These are phyloP conservation scores for Petunia secreta DNA, from an alignment of 257 asterid species.

Conservation along the genomic window DNA sequence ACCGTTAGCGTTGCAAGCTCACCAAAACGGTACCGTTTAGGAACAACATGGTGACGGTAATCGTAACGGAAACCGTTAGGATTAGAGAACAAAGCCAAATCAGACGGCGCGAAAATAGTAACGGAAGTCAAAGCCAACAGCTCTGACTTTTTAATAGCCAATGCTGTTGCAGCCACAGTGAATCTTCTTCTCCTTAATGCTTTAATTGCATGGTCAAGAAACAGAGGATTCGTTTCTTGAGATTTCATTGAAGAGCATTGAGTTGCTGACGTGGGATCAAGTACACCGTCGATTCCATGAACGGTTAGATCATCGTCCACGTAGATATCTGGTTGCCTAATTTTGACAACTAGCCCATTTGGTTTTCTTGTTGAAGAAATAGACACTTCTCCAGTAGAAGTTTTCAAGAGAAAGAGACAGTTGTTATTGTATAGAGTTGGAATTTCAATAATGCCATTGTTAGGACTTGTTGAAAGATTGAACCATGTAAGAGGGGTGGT, in stretches of 20 bases:
- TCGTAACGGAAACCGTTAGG: slow-evolving; percentile 57
- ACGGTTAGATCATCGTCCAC: slow-evolving; percentile 56
- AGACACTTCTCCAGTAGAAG: slow-evolving; percentile 37
- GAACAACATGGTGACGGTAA: slow-evolving; percentile 64
- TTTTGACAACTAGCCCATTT: slow-evolving; percentile 38
- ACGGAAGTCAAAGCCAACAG: slow-evolving; percentile 49
- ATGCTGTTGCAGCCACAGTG: slow-evolving; percentile 60
- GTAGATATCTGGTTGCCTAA: slow-evolving; percentile 71
- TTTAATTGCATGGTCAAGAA: slow-evolving; percentile 61
- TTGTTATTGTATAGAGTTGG: slow-evolving; percentile 50
- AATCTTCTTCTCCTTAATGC: slow-evolving; percentile 58
- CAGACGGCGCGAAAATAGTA: slow-evolving; percentile 69
- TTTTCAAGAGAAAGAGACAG: slow-evolving; percentile 57
- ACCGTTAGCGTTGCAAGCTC: slow-evolving; percentile 33
- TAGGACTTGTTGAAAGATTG: slow-evolving; percentile 40
- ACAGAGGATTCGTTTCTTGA: slow-evolving; percentile 35
- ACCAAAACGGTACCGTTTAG: slow-evolving; percentile 46
- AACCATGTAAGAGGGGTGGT: slow-evolving; percentile 57
- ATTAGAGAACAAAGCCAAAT: slow-evolving; percentile 45
- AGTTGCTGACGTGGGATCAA: slow-evolving; percentile 54
- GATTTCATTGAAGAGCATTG: slow-evolving; percentile 44
- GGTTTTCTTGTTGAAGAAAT: slow-evolving; percentile 54
- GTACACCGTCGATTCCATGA: slow-evolving; percentile 69
- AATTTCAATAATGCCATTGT: slow-evolving; percentile 52
- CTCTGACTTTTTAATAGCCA: slow-evolving; percentile 46